Evolutionary conservation across 495 filamentous ascomycete genomes (phyloP), one percentile per base, ranked within the genome.

Genomic region (Sordaria brevicollis): DNA sequence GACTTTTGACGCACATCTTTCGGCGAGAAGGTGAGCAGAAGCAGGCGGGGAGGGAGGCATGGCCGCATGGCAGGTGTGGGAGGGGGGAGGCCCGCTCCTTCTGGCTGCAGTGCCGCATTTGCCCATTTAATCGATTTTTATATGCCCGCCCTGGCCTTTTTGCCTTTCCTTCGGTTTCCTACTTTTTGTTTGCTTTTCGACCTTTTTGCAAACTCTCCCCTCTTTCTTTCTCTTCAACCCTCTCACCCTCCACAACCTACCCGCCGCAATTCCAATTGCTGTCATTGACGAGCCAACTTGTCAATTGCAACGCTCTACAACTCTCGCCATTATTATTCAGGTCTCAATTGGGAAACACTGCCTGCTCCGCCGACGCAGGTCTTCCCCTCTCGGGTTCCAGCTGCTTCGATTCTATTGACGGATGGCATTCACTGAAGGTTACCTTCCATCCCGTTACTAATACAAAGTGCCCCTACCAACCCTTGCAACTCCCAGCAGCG

Each of bases 181-280:
- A 62, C 25, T 62, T 62, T n/a, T 13, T 62, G 49, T 31, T 62
- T 62, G 49, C 25, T 62, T 25, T 31, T 17, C 49, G 29, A 65
- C 39, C 67, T 62, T 9, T 54, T 68, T 68, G 67, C 67, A 54
- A 31, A 35, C 67, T 71, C 35, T 67, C 21, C 39, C 37, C 31
- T 68, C 39, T 38, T 31, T 66, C 66, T 62, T 62, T 29, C 54
- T 54, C 54, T 49, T 69, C 31, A 25, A 31, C 68, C 57, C 33
- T 69, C 62, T 13, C 41, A 21, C 54, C 25, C 54, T n/a, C 68
- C 21, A 36, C n/a, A n/a, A n/a, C n/a, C n/a, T n/a, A n/a, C 29
- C 21, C 39, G 62, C 68, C 68, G 54, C 71, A 66, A 17, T 31
- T 4, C 49, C 49, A 62, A 62, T 31, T 65, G 21, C 35, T 49